Base-by-base conservation (phyloP, 495 filamentous ascomycete genomes). In the Penicillium nucicola region DNA sequence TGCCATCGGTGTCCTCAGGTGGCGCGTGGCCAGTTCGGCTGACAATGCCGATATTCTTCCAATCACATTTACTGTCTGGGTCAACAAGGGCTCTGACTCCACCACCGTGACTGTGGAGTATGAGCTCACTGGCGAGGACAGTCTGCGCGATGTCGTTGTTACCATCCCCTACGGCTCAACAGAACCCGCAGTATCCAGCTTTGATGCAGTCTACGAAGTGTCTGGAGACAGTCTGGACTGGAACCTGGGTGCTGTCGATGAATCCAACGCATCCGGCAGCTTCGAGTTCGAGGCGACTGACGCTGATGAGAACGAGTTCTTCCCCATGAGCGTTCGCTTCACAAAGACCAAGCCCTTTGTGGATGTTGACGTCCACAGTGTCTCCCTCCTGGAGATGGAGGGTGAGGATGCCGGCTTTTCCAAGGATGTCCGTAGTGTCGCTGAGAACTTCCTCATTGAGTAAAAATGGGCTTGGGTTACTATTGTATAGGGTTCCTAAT, bases 271-370 rank as follows among this genome's bases (percentile, higher is more conserved):
- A 2, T 88, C 79, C 19, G 92, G 92, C 15, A 84, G 85, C 25
- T 97, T 97, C 58, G 92, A 97, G 64, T 96, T 97, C 52, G 92
- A 97, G 70, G 88, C 90, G 13, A 83, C 87, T 40, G 89, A 89
- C 23, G 83, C 84, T 37, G 76, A 80, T 56, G 92, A 96, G 67
- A 83, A 85, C 45, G 90, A 95, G 52, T 97, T 97, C 72, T 97
- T 97, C 84, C 92, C 92, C 1, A 97, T 97, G 92, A 84, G 79
- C 39, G 87, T 97, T 25, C 83, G 82, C 22, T 97, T 97, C 74
- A 83, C 86, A 30, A 96, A 95, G 75, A 79, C 84, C 34, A 83
- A 76, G 44, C 92, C 92, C 18, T 91, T 92, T 64, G 82, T 96
- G 28, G 88, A 93, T 60, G 88, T 97, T 48, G 89, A 95, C 77